Base-by-base conservation (phyloP, 257 asterid species). In the Plectranthus barbatus region DNA sequence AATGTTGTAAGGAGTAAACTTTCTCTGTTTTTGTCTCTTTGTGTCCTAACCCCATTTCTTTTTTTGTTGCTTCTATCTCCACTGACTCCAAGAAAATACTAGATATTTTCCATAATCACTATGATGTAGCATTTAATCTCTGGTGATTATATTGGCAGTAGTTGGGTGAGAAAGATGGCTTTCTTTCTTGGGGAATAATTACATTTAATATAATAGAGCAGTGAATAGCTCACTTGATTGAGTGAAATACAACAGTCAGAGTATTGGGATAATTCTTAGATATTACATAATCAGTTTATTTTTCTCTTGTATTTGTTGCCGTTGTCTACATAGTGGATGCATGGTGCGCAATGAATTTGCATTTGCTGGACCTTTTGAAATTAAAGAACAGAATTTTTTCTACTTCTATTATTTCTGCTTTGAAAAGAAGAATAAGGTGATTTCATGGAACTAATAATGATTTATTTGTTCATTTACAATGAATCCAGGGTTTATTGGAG, bases 401-500 rank as follows among this genome's bases (percentile, higher is more conserved):
- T 59, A 53, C 37, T 51, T 41, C 10, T 20, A 51, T 48, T 29
- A 41, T 60, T 45, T 74, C 50, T 70, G 18, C 41, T 60, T 36
- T 37, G 34, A 46, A 69, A 54, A 53, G 37, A 19, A 55, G 56
- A 47, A 14, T 37, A 54, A 50, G 34, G 21, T 41, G 36, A 17
- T 67, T 18, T 24, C n/a, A 48, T 64, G 74, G 21, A 49, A 53
- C 33, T 45, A 52, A 41, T 42, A 26, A 36, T 72, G 71, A 66
- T 44, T 24, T 52, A 36, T 66, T 36, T 51, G 17, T 37, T 49
- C 36, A 58, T 53, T 67, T 45, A 17, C 36, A 15, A 48, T 57
- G 5, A 44, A 40, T 68, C 66, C 88, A 93, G 99, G 97, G 96
- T 70, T 75, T 90, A 62, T 71, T 93, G 76, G 99, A 93, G 76